Evolutionary conservation across 1,139 yeast species (phyloP).

Genomic region (Suhomyces panamericanus): DNA sequence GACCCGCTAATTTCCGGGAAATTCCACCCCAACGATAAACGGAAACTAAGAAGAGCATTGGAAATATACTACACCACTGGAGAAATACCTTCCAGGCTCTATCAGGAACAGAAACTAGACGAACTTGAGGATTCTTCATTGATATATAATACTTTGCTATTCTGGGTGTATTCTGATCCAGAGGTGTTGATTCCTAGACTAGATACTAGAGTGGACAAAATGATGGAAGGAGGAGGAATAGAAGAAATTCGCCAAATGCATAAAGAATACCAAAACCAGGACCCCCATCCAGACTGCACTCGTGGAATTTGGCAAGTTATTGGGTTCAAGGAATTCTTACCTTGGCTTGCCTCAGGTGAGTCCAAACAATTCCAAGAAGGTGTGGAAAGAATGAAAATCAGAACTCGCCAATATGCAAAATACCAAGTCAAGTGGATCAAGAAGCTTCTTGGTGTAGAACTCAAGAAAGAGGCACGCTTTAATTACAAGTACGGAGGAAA

Average conservation of each 20-base stretch:
- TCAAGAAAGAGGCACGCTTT: slow-evolving; percentile 51
- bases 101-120: slow-evolving; percentile 56
- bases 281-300: slow-evolving; percentile 52
- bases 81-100: slow-evolving; percentile 67
- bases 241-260: slow-evolving; percentile 66
- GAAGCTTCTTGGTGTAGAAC: slow-evolving; percentile 65
- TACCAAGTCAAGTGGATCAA: slow-evolving; percentile 92
- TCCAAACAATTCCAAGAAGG: slow-evolving; percentile 42
- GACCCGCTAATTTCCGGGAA: slow-evolving; percentile 79
- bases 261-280: slow-evolving; percentile 32
- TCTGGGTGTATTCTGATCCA: slow-evolving; percentile 84
- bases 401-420: slow-evolving; percentile 86
- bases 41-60: slow-evolving; percentile 76
- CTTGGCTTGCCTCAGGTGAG: slow-evolving; percentile 54
- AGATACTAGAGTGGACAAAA: slow-evolving; percentile 77
- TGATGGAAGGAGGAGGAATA: slow-evolving; percentile 71
- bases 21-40: slow-evolving; percentile 87
- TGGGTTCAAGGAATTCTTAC: slow-evolving; percentile 91
- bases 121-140: slow-evolving; percentile 49
- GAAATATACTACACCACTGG: slow-evolving; percentile 76
- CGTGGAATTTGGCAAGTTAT: slow-evolving; percentile 93
- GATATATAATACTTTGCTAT: slow-evolving; percentile 65
- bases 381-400: slow-evolving; percentile 73
- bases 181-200: slow-evolving; percentile 59
- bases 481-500: slow-evolving; percentile 59